Evolutionary conservation across 306 rosid species (phyloP), one percentile per base, ranked within the genome.

Genomic region (Quercus cerris): DNA sequence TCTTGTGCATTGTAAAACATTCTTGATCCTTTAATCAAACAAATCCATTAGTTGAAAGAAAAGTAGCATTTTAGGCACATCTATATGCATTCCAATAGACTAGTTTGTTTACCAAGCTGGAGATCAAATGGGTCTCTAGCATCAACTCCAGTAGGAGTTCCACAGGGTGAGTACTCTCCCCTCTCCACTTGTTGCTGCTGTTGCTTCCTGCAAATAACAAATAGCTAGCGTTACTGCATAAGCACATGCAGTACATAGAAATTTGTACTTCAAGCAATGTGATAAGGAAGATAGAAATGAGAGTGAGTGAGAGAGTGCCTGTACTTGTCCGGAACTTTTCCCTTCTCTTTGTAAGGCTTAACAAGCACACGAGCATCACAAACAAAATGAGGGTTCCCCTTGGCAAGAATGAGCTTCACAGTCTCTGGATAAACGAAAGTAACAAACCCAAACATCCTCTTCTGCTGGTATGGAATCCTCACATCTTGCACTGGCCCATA

Each of bases 271-370:
- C 2, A 5, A 30, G 5, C 27, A 18, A 74, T 25, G 11, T 12
- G 17, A 49, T 2, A 8, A 49, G 38, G 19, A 70, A 61, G 46
- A 38, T 25, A 10, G 73, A n/a, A 61, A 71, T 11, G 25, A 38
- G 73, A 69, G 33, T 52, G 72, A 61, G 71, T 49, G 55, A 82
- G 82, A 79, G 77, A 71, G 76, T 91, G 96, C 93, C 88, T 86
- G 93, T 91, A 95, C 98, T 91, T 95, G 90, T 95, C 98, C 11
- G 94, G 98, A 17, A 90, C 94, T 88, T 95, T 95, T 80, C 99
- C 99, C 75, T 95, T 95, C 90, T 95, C 99, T 90, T 95, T 95
- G 87, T 95, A 95, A 85, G 99, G 99, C 88, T 95, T 95, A 30
- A 95, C 99, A 22, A 95, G 97, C 66, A 95, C 99, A 61, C 99